phyloP scores from a whole-genome alignment of 495 filamentous ascomycete species.

The Penicillium mononematosum region DNA sequence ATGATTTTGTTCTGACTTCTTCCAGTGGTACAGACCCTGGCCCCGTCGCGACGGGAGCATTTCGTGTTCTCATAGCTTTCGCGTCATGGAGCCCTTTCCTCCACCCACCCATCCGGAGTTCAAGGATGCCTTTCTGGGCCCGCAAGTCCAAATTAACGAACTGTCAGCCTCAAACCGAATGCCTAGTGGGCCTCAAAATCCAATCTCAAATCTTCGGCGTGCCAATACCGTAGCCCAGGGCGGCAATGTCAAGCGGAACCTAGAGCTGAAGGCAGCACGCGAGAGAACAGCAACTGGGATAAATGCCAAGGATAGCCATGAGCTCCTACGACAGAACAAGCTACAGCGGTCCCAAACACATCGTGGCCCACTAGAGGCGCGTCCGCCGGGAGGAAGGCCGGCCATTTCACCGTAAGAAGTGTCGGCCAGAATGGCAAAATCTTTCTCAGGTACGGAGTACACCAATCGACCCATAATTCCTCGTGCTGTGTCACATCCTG shows the following conservation, averaged over 20 bases:
- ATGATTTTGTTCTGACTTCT: slow-evolving; percentile 1
- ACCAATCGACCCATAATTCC: slow-evolving; percentile 30
- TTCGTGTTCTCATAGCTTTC: slow-evolving; percentile 16
- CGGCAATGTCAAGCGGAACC: slow-evolving; percentile 32
- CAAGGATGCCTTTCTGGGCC: slow-evolving; percentile 18
- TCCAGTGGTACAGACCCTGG: slow-evolving; percentile 6
- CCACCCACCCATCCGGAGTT: slow-evolving; percentile 15
- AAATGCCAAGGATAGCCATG: slow-evolving; percentile 49
- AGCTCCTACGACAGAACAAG: slow-evolving; percentile 44
- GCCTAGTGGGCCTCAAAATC: slow-evolving; percentile 22
- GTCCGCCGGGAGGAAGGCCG: slow-evolving; percentile 50
- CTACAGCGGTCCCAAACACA: slow-evolving; percentile 39
- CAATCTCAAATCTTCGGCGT: slow-evolving; percentile 35
- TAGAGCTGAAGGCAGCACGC: slow-evolving; percentile 33
- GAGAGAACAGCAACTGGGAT: slow-evolving; percentile 38
- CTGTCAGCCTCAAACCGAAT: slow-evolving; percentile 18
- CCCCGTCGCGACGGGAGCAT: slow-evolving; percentile 19
- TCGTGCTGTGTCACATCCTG: slow-evolving; percentile 21
- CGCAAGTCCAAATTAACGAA: slow-evolving; percentile 25
- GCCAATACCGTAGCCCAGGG: slow-evolving; percentile 47
- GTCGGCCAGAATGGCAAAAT: slow-evolving; percentile 92
- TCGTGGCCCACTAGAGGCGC: slow-evolving; percentile 32
- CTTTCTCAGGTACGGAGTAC: slow-evolving; percentile 92
- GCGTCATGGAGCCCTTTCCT: slow-evolving; percentile 28
- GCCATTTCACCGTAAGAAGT: slow-evolving; percentile 91